These are phyloP conservation scores for Penicillium corylophilum DNA, from an alignment of 2,329 filamentous ascomycete genomes.

Conservation along the genomic window DNA sequence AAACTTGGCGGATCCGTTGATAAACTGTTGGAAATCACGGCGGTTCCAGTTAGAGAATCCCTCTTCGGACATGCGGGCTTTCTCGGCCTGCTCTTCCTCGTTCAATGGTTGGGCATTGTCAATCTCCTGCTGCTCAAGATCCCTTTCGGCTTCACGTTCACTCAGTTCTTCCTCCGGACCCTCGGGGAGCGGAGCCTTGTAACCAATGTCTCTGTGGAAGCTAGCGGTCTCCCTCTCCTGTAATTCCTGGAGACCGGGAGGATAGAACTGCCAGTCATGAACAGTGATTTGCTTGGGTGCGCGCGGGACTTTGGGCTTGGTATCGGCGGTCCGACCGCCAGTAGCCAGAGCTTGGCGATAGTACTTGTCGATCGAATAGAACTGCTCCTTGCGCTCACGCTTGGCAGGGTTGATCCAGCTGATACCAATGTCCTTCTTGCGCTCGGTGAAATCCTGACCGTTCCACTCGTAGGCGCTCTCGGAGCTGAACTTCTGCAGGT, in stretches of 20 bases:
- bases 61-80: conserved; percentile 74
- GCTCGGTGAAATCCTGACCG: conserved; percentile 87
- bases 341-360: conserved; percentile 89
- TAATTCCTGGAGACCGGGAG: conserved; percentile 75
- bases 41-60: conserved; percentile 96
- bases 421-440: conserved; percentile 88
- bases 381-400: conserved; percentile 96
- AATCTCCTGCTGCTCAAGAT: conserved; percentile 85
- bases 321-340: conserved; percentile 72
- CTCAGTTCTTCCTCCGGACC: conserved; percentile 84
- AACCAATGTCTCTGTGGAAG: conserved; percentile 93
- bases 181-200: conserved; percentile 87
- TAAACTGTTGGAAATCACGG: conserved; percentile 95
- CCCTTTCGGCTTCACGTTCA: conserved; percentile 82
- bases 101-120: conserved; percentile 86
- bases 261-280: conserved; percentile 98
- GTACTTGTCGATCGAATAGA: conserved; percentile 98
- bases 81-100: conserved; percentile 85
- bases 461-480: conserved; percentile 99
- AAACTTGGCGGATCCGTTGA: conserved; percentile 92
- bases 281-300: conserved; percentile 89
- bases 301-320: conserved; percentile 92
- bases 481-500: conserved; percentile 95
- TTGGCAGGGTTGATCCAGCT: conserved; percentile 98
- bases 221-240: conserved; percentile 96